Evolutionary conservation across 768 basidiomycete genomes (phyloP).

Genomic region (Hydnum rufescens): DNA sequence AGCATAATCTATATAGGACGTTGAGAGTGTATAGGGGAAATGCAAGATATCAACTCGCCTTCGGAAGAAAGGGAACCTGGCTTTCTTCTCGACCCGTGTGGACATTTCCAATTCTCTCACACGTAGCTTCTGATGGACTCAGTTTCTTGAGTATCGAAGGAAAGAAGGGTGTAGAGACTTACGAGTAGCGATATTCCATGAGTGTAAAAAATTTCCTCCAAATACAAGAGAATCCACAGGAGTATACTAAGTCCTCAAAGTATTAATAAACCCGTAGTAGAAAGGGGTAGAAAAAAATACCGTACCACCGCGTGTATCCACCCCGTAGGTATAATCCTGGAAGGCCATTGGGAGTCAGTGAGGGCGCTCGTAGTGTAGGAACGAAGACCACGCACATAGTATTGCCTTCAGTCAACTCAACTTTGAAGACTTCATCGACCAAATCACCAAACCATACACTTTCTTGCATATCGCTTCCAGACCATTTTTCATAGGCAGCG

Average conservation of each 20-base stretch:
- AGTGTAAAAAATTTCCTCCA: slow-evolving; percentile 94
- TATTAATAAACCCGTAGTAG: not conserved
- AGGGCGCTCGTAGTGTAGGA: slow-evolving; percentile 3
- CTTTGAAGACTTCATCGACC: slow-evolving; percentile 79
- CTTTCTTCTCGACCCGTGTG: slow-evolving; percentile 84
- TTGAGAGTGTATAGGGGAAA: slow-evolving; percentile 4
- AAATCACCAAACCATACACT: slow-evolving; percentile 82
- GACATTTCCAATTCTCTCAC: slow-evolving; percentile 81
- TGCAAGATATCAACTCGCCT: slow-evolving; percentile 26
- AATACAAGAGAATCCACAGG: slow-evolving; percentile 87
- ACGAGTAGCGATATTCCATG: slow-evolving; percentile 77
- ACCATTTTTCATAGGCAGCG: slow-evolving; percentile 83
- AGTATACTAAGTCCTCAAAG: slow-evolving; percentile 39
- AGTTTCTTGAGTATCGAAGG: not conserved
- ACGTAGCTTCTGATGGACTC: slow-evolving; percentile 46
- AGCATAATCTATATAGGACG: slow-evolving; percentile 42
- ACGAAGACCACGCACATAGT: slow-evolving; percentile 33
- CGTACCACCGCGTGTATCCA: slow-evolving; percentile 96
- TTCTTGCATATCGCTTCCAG: slow-evolving; percentile 76
- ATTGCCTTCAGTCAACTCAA: slow-evolving; percentile 54
- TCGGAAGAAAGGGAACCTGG: slow-evolving; percentile 66
- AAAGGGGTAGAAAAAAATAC: slow-evolving; percentile 9
- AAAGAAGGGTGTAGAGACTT: slow-evolving; percentile 15
- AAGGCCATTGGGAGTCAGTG: not conserved
- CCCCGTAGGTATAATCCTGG: slow-evolving; percentile 69